Base-by-base conservation (phyloP, 2,329 filamentous ascomycete genomes). In the Juglanconis juglandina region DNA sequence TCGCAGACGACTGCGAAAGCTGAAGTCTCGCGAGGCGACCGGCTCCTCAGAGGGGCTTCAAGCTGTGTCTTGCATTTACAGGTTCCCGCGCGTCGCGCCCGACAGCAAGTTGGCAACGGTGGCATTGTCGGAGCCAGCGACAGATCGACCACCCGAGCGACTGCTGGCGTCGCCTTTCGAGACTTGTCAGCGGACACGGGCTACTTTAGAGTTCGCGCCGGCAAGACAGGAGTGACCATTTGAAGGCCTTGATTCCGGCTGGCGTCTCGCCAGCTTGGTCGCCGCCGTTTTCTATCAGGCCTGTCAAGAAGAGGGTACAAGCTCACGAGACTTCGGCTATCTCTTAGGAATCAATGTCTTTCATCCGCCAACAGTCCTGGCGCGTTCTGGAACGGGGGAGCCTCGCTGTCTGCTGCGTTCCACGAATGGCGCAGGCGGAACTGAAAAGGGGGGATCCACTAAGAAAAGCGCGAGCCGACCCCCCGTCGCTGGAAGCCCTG, bases 401-500 rank as follows among this genome's bases (percentile, higher is more conserved):
- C 32, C 34, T 50, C 24, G n/a, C 14, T 14, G 2, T 30, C n/a
- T 30, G 37, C 7, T 24, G 57, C 56, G 42, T 39, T 53, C 34
- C 49, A 48, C 42, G 56, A 53, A 62, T 53, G 60, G 53, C 39
- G 56, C 50, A 49, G 14, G 48, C 47, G 46, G 50, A 50, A 51
- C 34, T 42, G 49, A 57, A 60, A 60, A 56, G 49, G 60, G 56
- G 60, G 59, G 24, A 33, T 53, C 37, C 48, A 52, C 58, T 53
- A 60, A 60, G 53, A 56, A 53, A 50, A 35, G 56, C 49, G 48
- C 47, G 51, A 60, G 57, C 51, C 52, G 55, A 53, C 49, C 59
- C 37, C 41, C 54, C 49, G 48, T 24, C 39, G 48, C 32, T 39
- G 49, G 49, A 30, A 34, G 17, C 53, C 58, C 33, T 35, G 50